phyloP scores from a whole-genome alignment of 1,284 basidiomycete species.

The Irpex sp. region DNA sequence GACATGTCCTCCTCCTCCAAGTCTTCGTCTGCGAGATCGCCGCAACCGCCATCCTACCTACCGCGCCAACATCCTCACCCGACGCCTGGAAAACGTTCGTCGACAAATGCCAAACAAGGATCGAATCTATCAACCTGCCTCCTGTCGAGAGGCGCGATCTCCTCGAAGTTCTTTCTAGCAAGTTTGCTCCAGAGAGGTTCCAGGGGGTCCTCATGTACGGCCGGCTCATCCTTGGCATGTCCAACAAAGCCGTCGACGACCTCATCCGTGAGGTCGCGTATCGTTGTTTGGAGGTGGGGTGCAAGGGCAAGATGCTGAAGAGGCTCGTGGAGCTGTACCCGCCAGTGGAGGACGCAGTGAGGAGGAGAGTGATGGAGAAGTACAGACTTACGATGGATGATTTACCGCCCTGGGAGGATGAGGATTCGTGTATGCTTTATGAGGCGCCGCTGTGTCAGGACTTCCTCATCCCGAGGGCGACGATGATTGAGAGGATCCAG shows the following conservation, averaged over 20 bases:
- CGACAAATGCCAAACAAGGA: slow-evolving; percentile 27
- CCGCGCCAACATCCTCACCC: slow-evolving; percentile 7
- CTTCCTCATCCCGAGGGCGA: slow-evolving; percentile 25
- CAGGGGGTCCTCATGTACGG: slow-evolving; percentile 49
- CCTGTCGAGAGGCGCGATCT: slow-evolving; percentile 56
- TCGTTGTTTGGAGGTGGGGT: slow-evolving; percentile 53
- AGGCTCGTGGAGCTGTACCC: slow-evolving; percentile 44
- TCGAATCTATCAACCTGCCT: slow-evolving; percentile 46
- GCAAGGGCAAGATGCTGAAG: slow-evolving; percentile 66
- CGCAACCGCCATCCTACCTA: slow-evolving; percentile 26
- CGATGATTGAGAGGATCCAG: slow-evolving; percentile 11
- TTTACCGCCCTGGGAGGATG: slow-evolving; percentile 46
- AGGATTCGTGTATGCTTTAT: slow-evolving; percentile 35
- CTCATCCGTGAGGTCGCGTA: slow-evolving; percentile 49
- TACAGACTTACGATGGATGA: slow-evolving; percentile 49
- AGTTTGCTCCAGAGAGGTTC: slow-evolving; percentile 57
- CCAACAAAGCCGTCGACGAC: slow-evolving; percentile 32
- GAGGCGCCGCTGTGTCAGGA: slow-evolving; percentile 48
- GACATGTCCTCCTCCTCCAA: slow-evolving; percentile 61
- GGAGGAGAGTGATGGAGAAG: slow-evolving; percentile 37
- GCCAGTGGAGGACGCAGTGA: slow-evolving; percentile 36
- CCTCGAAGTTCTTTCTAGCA: slow-evolving; percentile 55
- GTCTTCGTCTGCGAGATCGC: slow-evolving; percentile 44
- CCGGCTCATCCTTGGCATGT: slow-evolving; percentile 39
- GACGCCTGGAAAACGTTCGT: slow-evolving; percentile 19